Conservation (phyloP, 768 basidiomycete species). For the Boletales sp. region DNA sequence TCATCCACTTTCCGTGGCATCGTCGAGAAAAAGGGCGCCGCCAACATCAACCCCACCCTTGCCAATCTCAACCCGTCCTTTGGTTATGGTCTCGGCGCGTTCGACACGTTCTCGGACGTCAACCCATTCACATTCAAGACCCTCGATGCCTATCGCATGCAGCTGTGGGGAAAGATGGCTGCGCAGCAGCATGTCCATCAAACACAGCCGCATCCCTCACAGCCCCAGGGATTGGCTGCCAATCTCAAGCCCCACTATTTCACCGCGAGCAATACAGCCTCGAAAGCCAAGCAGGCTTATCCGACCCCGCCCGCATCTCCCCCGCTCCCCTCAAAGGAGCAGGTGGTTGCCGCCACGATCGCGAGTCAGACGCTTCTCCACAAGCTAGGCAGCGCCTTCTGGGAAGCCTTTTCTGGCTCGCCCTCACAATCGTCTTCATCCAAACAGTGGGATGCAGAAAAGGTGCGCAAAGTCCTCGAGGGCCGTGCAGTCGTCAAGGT, state of each 20-base stretch:
- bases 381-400: slow-evolving; percentile 74
- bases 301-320: slow-evolving; percentile 45
- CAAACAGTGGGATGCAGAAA: slow-evolving; percentile 64
- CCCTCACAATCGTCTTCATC: slow-evolving; percentile 17
- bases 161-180: slow-evolving; percentile 89
- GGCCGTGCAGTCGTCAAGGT: slow-evolving; percentile 77
- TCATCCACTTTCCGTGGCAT: slow-evolving; percentile 6
- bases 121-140: slow-evolving; percentile 88
- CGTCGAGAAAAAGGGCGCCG: slow-evolving; percentile 31
- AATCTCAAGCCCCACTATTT: slow-evolving; percentile 38
- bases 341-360: slow-evolving; percentile 51
- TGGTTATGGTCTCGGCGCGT: slow-evolving; percentile 38
- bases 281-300: slow-evolving; percentile 24
- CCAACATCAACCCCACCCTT: slow-evolving; percentile 29
- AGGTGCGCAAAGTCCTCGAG: slow-evolving; percentile 76
- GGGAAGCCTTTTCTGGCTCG: slow-evolving; percentile 81
- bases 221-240: slow-evolving; percentile 37
- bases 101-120: slow-evolving; percentile 75
- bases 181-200: slow-evolving; percentile 54
- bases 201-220: slow-evolving; percentile 32
- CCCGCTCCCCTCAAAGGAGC: slow-evolving; percentile 28
- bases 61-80: slow-evolving; percentile 23
- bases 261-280: slow-evolving; percentile 2
- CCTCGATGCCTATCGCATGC: slow-evolving; percentile 85
- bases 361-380: slow-evolving; percentile 73